Base-by-base conservation (phyloP, 2,329 filamentous ascomycete species). In the Lasiodiplodia citricola region DNA sequence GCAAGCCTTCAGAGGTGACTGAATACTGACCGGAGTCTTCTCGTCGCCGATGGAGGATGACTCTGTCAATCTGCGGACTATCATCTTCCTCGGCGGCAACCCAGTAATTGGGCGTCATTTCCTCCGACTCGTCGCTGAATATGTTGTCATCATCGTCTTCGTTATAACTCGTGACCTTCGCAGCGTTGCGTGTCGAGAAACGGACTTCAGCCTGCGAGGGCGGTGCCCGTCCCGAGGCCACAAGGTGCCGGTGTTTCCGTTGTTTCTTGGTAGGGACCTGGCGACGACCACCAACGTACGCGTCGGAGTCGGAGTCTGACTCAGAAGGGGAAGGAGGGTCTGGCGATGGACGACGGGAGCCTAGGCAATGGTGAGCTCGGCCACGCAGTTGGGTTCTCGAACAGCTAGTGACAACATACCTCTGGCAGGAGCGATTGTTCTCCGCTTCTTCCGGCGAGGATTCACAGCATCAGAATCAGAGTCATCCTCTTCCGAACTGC, bases 161-260 rank as follows among this genome's bases (percentile, higher is more conserved):
- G 71, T 91, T 90, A 76, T 91, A 91, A 70, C 87, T 91, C 5
- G 87, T 86, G 58, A 91, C 84, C 77, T 93, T 93, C 16, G 92
- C 92, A 66, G 93, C 92, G 71, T 93, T 91, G 70, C 95, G 88
- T 66, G 91, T 96, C 7, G 94, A 97, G 87, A 97, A 97, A 72
- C 95, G 91, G 76, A 97, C 92, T 82, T 97, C 94, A 68, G 88
- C 87, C 74, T 91, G 87, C 5, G 89, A 85, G 8, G 91, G 86
- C 51, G 88, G 86, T 14, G 89, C 87, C 74, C 79, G 76, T 47
- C 90, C 86, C 60, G 84, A 87, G 28, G 89, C 86, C 69, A 85
- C 82, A 77, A 93, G 87, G 69, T 90, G 85, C 76, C 92, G 88
- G 70, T 91, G 89, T 67, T 91, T 91, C 70, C 85, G 85, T 74